These are phyloP conservation scores for Cucumis hystrix DNA, from an alignment of 306 rosid genomes.

Conservation along the genomic window DNA sequence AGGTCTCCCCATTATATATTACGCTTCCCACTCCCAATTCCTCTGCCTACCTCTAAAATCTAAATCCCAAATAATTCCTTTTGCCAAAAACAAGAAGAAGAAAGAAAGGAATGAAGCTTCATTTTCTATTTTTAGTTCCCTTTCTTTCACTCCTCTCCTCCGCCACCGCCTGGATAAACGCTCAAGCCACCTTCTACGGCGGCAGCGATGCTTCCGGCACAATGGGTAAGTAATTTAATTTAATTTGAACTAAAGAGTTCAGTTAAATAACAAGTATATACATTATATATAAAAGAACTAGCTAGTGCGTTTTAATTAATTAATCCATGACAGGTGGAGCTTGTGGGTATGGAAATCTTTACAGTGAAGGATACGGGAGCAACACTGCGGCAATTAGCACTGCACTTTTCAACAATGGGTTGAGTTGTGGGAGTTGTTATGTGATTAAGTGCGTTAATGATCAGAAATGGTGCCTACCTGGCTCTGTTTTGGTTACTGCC, in stretches of 20 bases:
- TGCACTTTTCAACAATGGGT: conserved; percentile 50
- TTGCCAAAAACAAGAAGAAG: no score
- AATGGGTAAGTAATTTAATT: conserved; percentile 32
- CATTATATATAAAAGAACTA: no score
- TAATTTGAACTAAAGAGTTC: no score
- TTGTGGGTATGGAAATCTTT: conserved; percentile 62
- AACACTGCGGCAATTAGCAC: conserved; percentile 64
- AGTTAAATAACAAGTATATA: no score
- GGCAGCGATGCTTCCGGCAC: conserved; percentile 67
- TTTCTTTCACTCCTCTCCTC: conserved; percentile 26
- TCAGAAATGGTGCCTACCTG: conserved; percentile 41
- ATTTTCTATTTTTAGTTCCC: conserved; percentile 11
- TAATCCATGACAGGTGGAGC: conserved; percentile 33
- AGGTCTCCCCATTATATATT: no score
- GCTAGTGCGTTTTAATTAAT: neutral
- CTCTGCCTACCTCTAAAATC: no score
- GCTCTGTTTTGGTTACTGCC: conserved; percentile 51
- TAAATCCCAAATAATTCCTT: no score
- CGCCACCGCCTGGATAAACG: conserved; percentile 29
- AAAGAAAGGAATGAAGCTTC: conserved; percentile 4
- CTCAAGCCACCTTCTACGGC: conserved; percentile 62
- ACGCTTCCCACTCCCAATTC: no score
- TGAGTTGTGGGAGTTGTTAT: conserved; percentile 57
- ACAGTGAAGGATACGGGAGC: conserved; percentile 58
- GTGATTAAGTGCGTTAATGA: conserved; percentile 44